These are phyloP conservation scores for Thecaphora thlaspeos DNA, from an alignment of 1,284 basidiomycete genomes.

Conservation along the genomic window DNA sequence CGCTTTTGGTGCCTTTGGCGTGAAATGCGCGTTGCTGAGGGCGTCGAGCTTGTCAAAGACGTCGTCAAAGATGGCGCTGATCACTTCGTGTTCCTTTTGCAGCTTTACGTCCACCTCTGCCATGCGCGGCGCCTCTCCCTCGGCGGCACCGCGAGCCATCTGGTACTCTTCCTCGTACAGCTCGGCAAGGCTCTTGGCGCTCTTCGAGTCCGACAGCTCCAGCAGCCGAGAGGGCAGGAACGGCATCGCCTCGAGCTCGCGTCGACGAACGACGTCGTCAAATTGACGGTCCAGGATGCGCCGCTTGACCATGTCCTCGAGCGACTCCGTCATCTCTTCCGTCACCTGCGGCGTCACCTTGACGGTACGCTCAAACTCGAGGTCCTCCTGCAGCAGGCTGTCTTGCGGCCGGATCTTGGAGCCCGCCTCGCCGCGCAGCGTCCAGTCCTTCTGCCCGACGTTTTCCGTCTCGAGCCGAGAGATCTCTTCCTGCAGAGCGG, in stretches of 20 bases:
- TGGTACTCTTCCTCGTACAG: conserved; percentile 94
- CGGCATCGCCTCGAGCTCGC: conserved; percentile 68
- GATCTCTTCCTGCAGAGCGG: conserved; percentile 63
- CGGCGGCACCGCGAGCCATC: conserved; percentile 63
- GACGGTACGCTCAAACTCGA: conserved; percentile 86
- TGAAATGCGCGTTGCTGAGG: conserved; percentile 89
- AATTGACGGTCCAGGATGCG: conserved; percentile 82
- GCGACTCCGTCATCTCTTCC: conserved; percentile 75
- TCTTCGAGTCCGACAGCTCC: conserved; percentile 76
- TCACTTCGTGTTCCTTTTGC: conserved; percentile 81
- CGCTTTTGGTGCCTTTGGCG: conserved; percentile 89
- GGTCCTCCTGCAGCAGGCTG: conserved; percentile 85
- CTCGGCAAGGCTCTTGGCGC: conserved; percentile 78
- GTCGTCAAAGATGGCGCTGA: conserved; percentile 77
- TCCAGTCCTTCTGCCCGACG: conserved; percentile 75
- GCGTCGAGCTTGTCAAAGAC: conserved; percentile 90
- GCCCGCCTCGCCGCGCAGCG: conserved; percentile 84
- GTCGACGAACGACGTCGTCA: conserved; percentile 84
- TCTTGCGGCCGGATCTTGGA: conserved; percentile 82
- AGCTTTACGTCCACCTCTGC: conserved; percentile 87
- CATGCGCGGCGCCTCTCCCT: conserved; percentile 54
- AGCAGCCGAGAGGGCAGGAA: conserved; percentile 87
- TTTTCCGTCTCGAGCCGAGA: conserved; percentile 63
- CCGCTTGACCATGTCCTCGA: conserved; percentile 89
- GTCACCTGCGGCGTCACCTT: conserved; percentile 87